Base-by-base conservation (phyloP, 2,329 filamentous ascomycete genomes). In the Colletotrichum cereale region DNA sequence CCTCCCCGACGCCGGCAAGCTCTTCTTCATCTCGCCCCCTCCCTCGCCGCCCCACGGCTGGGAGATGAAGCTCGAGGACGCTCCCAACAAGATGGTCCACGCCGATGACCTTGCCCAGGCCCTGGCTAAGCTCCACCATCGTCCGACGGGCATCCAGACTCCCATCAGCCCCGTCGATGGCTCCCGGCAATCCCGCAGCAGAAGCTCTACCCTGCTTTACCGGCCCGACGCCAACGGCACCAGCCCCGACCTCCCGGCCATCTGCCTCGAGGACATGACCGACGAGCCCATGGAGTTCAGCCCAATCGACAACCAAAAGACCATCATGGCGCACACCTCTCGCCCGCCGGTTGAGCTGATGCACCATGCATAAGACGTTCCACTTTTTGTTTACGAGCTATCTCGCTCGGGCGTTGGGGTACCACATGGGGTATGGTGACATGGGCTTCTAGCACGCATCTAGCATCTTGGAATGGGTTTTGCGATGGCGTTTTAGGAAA, bases 21-120 rank as follows among this genome's bases (percentile, higher is more conserved):
- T 92, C 65, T 92, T 92, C 84, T 92, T 93, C 84, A 92, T 93
- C 80, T 91, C 88, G 62, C 91, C 91, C 36, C 91, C 91, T 11
- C 90, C 91, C 6, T 89, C 86, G 69, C 90, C 91, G 52, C 91
- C 91, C 2, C 89, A 91, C 76, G 90, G 89, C 75, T 93, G 91
- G 91, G 88, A 92, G 82, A 87, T 90, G 82, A 86, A 86, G 74
- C 82, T 92, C 57, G 91, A 93, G 80, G 90, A 90, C 74, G 90
- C 90, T 5, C 91, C 91, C 68, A 93, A 93, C 80, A 92, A 91
- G 82, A 85, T 87, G 77, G 89, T 92, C 34, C 89, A 92, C 77
- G 90, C 91, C 52, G 90, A 92, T 70, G 91, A 93, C 78, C 84
- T 93, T 34, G 90, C 90, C 24, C 88, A 90, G 63, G 91, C 91